phyloP scores from a whole-genome alignment of 2,329 filamentous ascomycete species.

The Claviceps humidiphila region DNA sequence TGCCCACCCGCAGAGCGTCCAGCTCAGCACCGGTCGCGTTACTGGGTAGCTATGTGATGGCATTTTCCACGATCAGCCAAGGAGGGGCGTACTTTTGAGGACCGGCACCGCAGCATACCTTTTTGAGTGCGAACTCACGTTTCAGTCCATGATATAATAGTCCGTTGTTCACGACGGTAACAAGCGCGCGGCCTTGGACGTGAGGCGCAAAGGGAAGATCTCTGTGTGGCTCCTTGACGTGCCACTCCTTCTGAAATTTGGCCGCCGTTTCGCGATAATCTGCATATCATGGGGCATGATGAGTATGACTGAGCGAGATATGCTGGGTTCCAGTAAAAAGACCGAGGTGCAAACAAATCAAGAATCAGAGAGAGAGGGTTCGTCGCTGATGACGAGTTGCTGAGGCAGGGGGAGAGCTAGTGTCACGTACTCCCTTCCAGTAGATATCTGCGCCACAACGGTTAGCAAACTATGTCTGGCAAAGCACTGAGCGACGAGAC shows the following conservation, averaged over 20 bases:
- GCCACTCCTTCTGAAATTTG: constrained; percentile 58
- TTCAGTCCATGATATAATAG: constrained; percentile 48
- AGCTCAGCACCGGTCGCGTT: constrained; percentile 29
- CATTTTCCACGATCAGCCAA: not conserved
- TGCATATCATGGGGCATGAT: constrained; percentile 17
- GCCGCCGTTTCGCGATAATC: constrained; percentile 55
- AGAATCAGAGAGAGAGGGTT: not conserved
- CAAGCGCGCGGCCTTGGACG: constrained; percentile 51
- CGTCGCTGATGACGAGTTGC: not conserved
- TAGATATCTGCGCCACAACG: constrained; percentile 33
- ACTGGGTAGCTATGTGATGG: constrained; percentile 32
- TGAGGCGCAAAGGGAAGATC: constrained; percentile 51
- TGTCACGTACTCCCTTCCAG: constrained; percentile 47
- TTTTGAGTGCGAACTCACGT: constrained; percentile 36
- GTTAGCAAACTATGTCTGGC: constrained; percentile 3
- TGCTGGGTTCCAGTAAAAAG: not conserved
- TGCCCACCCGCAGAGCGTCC: constrained; percentile 35
- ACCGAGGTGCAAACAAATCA: not conserved
- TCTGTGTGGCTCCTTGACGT: constrained; percentile 47
- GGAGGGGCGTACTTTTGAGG: not conserved
- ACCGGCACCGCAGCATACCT: constrained; percentile 27
- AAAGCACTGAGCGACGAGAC: constrained; percentile 6
- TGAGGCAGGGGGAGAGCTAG: not conserved
- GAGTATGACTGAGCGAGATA: not conserved
- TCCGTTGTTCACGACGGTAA: constrained; percentile 50